Base-by-base conservation (phyloP, 2,329 filamentous ascomycete species). In the Penicillium sp. region DNA sequence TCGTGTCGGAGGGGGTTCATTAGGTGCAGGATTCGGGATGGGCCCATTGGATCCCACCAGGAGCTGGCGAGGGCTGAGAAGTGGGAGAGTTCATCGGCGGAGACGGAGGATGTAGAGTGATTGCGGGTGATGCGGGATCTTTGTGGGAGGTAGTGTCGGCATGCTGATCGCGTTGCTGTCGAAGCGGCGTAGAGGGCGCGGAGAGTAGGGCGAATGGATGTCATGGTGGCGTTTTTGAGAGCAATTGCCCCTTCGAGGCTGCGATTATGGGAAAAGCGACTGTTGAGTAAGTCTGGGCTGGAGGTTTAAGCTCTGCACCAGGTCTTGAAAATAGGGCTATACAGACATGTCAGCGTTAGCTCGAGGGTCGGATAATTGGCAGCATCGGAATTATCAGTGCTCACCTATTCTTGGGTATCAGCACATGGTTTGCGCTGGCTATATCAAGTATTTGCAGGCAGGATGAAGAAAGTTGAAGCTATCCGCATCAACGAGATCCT, bases 1-100 rank as follows among this genome's bases (percentile, higher is more conserved):
- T 93, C 89, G 81, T 98, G 93, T 37, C 95, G 93, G 50, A 97
- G 87, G 1, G 95, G 95, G 80, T 99, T 98, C 94, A 99, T 98
- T 68, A 97, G 89, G 79, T 99, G 95, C 2, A 99, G 88, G 61
- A 97, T 88, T 42, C 94, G 88, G 4, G 93, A 97, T 7, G 94
- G 90, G 56, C 95, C 95, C 74, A 97, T 89, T 1, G 94, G 91
- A 79, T 98, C 93, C 95, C 95, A 99, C 95, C 95, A 99, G 72
- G 90, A 90, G 68, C 91, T 91, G 67, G 95, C 95, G 72, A 99
- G 91, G 65, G 88, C 88, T 73, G 93, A 93, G 86, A 99, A 99
- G 82, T 99, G 95, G 19, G 91, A 91, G 67, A 99, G 88, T 82
- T 99, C 94, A 68, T 89, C 87, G 57, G 91, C 86, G 72, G 96